Base-by-base conservation (phyloP, 805 yeast species). In the Yarrowia phangngaensis region DNA sequence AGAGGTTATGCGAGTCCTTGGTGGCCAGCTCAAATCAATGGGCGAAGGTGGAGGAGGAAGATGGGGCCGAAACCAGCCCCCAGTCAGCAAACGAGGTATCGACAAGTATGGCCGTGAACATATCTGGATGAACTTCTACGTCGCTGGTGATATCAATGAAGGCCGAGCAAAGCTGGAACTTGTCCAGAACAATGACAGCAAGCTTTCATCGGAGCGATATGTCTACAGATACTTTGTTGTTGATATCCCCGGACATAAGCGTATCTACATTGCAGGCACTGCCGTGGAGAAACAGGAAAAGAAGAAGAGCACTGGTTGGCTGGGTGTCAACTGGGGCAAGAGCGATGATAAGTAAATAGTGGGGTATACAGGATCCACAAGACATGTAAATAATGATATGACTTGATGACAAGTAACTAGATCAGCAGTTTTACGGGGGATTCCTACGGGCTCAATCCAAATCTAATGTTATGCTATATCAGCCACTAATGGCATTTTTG, bases 11-110 rank as follows among this genome's bases (percentile, higher is more conserved):
- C 67, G 70, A 54, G 63, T 80, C 22, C 68, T 89, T 28, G 74
- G 75, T 2, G 73, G 74, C 2, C 75, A 85, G 60, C 69, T 89
- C 46, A 83, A 82, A 61, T 96, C 95, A 0, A 82, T 84, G 60
- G 95, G 96, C 36, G 94, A 84, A 56, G 64, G 71, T 6, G 65
- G 78, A 1, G 71, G 68, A 36, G 90, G 84, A 60, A 78, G 78
- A 58, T 86, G 95, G 90, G 83, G 87, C 6, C 77, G 95, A 68
- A 84, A 84, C 61, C 78, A 95, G 67, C 95, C 96, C 2, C 77
- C 85, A 30, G 66, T 92, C 11, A 67, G 74, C 17, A 75, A 84
- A 50, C 72, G 80, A 52, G 58, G 59, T 4, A 66, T 77, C 50
- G 95, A 83, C 46, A 74, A 77, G 53, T 81, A 82, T 52, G 95